phyloP scores from a whole-genome alignment of 116 monocot species.

The Dioscorea cayenensis region DNA sequence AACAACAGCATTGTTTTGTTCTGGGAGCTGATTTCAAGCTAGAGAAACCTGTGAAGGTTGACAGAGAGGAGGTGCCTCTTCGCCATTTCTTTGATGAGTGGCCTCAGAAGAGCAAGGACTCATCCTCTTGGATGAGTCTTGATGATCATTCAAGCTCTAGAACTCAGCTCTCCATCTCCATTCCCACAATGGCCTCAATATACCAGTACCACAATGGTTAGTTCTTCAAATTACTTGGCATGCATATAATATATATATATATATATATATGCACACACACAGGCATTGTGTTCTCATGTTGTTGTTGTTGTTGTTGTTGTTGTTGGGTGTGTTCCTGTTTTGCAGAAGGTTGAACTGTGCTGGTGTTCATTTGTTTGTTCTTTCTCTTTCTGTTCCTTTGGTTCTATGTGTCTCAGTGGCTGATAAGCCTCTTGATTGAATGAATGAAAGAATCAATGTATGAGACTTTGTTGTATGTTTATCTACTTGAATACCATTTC shows the following conservation, averaged over 20 bases:
- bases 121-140: slow-evolving; percentile 32
- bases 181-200: slow-evolving; percentile 8
- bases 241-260: not conserved
- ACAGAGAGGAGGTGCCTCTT: slow-evolving; percentile 22
- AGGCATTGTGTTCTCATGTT: not conserved
- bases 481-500: too few relatives aligned
- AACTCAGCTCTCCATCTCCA: slow-evolving; percentile 66
- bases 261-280: not conserved
- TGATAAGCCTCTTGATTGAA: not conserved
- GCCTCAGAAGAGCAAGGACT: slow-evolving; percentile 31
- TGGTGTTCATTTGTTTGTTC: not conserved
- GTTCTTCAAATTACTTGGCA: too few relatives aligned
- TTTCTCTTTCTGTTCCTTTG: not conserved
- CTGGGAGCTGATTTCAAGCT: slow-evolving; percentile 47
- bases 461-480: not conserved
- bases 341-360: slow-evolving; percentile 17
- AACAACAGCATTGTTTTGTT: slow-evolving; percentile 43
- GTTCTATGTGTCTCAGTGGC: not conserved
- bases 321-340: not conserved
- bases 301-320: not conserved
- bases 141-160: slow-evolving; percentile 23
- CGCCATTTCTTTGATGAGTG: slow-evolving; percentile 59
- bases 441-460: not conserved
- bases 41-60: slow-evolving; percentile 12
- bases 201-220: slow-evolving; percentile 23